Base-by-base conservation (phyloP, 495 filamentous ascomycete species). In the Podospora comata region DNA sequence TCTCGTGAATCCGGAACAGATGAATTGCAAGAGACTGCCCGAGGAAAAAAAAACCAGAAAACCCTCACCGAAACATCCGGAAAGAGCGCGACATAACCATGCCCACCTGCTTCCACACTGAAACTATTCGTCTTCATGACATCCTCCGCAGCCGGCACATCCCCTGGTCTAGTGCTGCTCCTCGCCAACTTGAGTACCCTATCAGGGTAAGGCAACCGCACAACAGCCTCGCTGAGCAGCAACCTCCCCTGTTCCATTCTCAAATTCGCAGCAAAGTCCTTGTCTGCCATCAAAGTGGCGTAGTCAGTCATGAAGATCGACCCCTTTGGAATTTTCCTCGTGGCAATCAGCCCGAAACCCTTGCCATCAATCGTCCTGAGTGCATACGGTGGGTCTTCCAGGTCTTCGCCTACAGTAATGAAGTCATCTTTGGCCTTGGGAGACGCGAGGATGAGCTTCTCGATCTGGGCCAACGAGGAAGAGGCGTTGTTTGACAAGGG, bases 71-170 rank as follows among this genome's bases (percentile, higher is more conserved):
- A 66, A 65, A 75, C 70, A 53, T 62, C 68, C 2, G 73, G 73
- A 67, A 75, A 75, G 48, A 75, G 26, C 9, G 64, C 71, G 65
- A 75, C 71, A 54, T 65, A 65, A 19, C 54, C 62, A 60, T 34
- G 60, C 61, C 65, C 66, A 3, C 30, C 62, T 34, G 72, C 27
- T 18, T 69, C 64, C 1, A 72, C 62, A 4, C 15, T 66, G 58
- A 79, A 80, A 26, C 76, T 65, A 55, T 79, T 80, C 2, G 75
- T 80, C 39, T 71, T 75, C 54, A 80, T 64, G 2, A 78, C 69
- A 63, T 80, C 75, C 54, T 80, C 78, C 0, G 70, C 64, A 2
- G 69, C 67, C 2, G 74, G 74, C 6, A 73, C 74, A 6, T 70
- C 72, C 0, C 65, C 64, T 0, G 57, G 67, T 15, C 69, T 65